phyloP scores from a whole-genome alignment of 177 flowering plant species.

The Vitis hybrid region DNA sequence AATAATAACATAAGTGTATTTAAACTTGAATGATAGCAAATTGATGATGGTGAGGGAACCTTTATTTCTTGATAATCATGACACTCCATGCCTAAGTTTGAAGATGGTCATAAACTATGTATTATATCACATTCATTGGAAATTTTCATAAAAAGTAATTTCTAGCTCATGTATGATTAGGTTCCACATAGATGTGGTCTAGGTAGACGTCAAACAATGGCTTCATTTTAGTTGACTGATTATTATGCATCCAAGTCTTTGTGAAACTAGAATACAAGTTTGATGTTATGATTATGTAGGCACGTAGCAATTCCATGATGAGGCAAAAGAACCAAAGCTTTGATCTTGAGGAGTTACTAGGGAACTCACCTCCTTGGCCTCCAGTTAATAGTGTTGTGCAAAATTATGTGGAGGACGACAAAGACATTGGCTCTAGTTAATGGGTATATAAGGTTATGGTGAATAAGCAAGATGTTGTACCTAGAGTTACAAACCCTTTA shows the following conservation, averaged over 20 bases:
- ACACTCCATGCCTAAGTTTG: no score
- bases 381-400: conserved; percentile 42
- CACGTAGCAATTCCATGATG: conserved; percentile 32
- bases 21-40: no score
- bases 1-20: neutral
- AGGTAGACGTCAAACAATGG: neutral
- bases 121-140: no score
- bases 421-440: conserved; percentile 57
- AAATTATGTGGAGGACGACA: conserved; percentile 55
- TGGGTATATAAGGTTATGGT: conserved; percentile 99
- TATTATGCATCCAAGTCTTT: neutral
- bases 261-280: neutral
- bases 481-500: conserved; percentile 31
- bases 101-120: no score
- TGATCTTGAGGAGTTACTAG: conserved; percentile 70
- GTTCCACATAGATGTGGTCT: no score
- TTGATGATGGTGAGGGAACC: no score
- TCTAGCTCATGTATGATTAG: no score
- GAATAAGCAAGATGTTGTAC: conserved; percentile 63
- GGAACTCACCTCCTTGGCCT: conserved; percentile 80
- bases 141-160: no score
- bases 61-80: no score
- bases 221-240: neutral
- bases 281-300: conserved; percentile 27
- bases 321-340: conserved; percentile 61